Evolutionary conservation across 2,329 filamentous ascomycete species (phyloP).

Genomic region (Fusarium brachygibbosum): DNA sequence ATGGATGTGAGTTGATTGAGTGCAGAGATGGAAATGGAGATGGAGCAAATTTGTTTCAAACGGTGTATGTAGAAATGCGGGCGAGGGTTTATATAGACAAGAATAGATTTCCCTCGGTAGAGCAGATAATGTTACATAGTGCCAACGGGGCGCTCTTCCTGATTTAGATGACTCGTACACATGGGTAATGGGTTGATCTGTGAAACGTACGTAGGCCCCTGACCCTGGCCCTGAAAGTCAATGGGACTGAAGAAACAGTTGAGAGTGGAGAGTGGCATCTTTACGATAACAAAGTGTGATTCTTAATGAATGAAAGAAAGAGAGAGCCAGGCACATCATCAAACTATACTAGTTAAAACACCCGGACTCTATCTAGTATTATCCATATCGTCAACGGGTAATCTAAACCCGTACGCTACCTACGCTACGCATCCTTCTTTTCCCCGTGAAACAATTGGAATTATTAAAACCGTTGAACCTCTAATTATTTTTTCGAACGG

Average conservation of each 20-base stretch:
- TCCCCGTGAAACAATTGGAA: no score
- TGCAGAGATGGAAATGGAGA: background rate
- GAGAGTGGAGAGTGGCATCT: background rate
- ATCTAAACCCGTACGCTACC: background rate
- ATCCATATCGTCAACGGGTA: background rate
- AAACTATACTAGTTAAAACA: background rate
- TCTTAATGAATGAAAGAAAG: background rate
- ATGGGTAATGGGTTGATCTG: slow-evolving; percentile 2
- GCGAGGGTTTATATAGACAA: slow-evolving; percentile 26
- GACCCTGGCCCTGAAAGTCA: background rate
- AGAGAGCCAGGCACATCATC: background rate
- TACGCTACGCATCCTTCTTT: background rate
- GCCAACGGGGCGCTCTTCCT: slow-evolving; percentile 18
- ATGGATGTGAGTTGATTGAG: background rate
- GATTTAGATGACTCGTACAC: slow-evolving; percentile 11
- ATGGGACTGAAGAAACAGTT: slow-evolving; percentile 3
- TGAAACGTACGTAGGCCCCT: slow-evolving; percentile 1
- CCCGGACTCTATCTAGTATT: background rate
- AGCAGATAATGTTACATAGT: slow-evolving; percentile 1
- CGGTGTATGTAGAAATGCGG: background rate
- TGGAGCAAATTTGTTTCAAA: background rate
- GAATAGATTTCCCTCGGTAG: background rate
- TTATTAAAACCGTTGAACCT: background rate
- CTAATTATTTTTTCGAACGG: background rate
- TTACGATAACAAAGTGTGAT: background rate